phyloP scores from a whole-genome alignment of 345 rosid species.

The Clarkia xantiana region DNA sequence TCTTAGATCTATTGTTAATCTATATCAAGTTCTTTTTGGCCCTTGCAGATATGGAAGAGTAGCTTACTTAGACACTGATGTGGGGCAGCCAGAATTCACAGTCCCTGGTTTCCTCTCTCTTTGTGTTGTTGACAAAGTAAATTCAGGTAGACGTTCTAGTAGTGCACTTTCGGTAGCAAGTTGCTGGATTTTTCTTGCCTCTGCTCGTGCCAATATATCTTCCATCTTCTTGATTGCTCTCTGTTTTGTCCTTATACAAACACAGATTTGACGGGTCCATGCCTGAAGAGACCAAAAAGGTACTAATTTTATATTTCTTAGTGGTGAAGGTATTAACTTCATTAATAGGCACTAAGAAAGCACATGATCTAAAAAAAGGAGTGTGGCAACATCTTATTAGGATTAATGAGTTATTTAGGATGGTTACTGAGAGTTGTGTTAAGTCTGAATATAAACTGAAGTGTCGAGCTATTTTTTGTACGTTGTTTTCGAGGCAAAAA shows the following conservation, averaged over 20 bases:
- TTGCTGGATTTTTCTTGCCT: constrained; percentile 4
- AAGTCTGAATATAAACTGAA: too few species aligned
- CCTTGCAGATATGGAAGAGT: constrained; percentile 57
- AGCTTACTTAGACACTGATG: constrained; percentile 86
- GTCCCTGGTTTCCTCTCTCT: constrained; percentile 81
- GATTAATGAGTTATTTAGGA: too few species aligned
- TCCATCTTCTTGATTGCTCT: not conserved
- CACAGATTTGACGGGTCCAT: constrained; percentile 64
- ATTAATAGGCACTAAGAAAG: not conserved
- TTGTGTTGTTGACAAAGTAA: constrained; percentile 45
- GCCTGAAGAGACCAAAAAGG: constrained; percentile 93
- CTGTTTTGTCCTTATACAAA: constrained; percentile 3
- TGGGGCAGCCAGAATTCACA: constrained; percentile 91
- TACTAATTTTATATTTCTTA: constrained; percentile 11
- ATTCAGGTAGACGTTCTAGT: constrained; percentile 31
- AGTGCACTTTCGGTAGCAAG: not conserved
- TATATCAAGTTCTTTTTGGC: not conserved
- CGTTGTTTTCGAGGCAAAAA: too few species aligned
- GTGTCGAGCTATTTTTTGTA: too few species aligned
- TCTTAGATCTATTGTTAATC: not conserved
- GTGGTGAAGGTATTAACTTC: not conserved
- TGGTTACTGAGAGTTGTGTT: too few species aligned
- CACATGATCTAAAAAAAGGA: too few species aligned
- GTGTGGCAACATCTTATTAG: too few species aligned
- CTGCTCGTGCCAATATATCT: constrained; percentile 3